Evolutionary conservation across 108 stramenopile genomes (phyloP), one percentile per base, ranked within the genome.

Genomic region (Skeletonema tropicum): DNA sequence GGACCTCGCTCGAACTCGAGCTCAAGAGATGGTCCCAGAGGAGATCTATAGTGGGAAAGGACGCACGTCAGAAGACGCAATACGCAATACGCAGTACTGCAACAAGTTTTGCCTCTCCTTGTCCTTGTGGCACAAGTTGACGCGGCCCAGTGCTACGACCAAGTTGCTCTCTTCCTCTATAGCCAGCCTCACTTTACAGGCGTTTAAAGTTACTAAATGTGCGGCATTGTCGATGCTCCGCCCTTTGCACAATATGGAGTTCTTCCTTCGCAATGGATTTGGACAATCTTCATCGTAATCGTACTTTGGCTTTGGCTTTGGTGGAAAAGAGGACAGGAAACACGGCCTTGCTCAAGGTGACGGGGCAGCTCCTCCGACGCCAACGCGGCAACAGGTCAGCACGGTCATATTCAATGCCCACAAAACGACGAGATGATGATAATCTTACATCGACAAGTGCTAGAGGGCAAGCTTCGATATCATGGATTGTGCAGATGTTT

Each of bases 301-400:
- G n/a, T n/a, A n/a, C n/a, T n/a, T n/a, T n/a, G n/a, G n/a, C n/a
- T n/a, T n/a, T n/a, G n/a, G n/a, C 30, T 57, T 39, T 26, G 70
- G 70, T 7, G 62, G 70, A 10, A 14, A 15, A 1, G 13, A 12
- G 1, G 70, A 61, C 0, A 61, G 12, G 0, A 60, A 62, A 23
- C 80, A 81, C 12, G 80, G 80, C 0, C 52, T 75, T 1, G 68
- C 67, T 14, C 74, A 81, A 65, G 80, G 74, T 2, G 75, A 74
- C 36, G 39, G 69, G 0, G 80, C 69, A 0, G 68, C 80, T 5
- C 74, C 80, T 1, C 49, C 74, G 3, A 39, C 49, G 5, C 49
- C 74, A 1, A 39, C 49, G 5, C 70, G 80, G 80, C 12, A 38
- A 10, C n/a, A 61, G 6, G 5, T 65, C 12, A 57, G 60, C 41